Conservation (phyloP, 805 yeast genomes). For the Saccharomycopsis microspora region DNA sequence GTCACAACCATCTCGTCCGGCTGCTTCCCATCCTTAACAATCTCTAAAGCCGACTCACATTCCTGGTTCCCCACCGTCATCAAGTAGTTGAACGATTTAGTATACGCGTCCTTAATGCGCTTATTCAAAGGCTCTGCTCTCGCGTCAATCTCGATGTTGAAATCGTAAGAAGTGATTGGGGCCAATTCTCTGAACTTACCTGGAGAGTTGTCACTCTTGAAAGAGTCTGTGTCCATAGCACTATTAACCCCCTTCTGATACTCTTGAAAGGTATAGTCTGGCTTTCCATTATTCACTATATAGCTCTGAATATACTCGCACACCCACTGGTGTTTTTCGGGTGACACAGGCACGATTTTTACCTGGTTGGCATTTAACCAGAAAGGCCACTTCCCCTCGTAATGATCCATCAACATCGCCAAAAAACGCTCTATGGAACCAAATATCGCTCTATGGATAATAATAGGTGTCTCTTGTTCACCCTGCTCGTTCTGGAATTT, state of each 20-base stretch:
- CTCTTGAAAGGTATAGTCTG: constrained; percentile 3
- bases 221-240: constrained; percentile 3
- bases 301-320: constrained; percentile 37
- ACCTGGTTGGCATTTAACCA: constrained; percentile 95
- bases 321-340: constrained; percentile 43
- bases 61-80: constrained; percentile 87
- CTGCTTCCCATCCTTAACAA: constrained; percentile 21
- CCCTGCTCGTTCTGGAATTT: constrained; percentile 31
- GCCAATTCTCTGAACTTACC: constrained; percentile 31
- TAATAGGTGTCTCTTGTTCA: constrained; percentile 60
- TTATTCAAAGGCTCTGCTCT: constrained; percentile 71
- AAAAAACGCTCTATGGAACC: constrained; percentile 91
- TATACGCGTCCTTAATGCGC: constrained; percentile 69
- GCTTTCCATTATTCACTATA: constrained; percentile 24
- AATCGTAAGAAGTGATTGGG: constrained; percentile 40
- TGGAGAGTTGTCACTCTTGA: constrained; percentile 10
- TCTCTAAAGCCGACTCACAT: constrained; percentile 41
- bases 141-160: constrained; percentile 64
- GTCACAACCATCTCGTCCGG: not conserved
- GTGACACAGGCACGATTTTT: constrained; percentile 62
- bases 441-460: constrained; percentile 91
- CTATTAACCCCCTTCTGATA: not conserved
- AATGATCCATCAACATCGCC: constrained; percentile 84
- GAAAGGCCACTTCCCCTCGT: constrained; percentile 92
- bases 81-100: constrained; percentile 66